Base-by-base conservation (phyloP, 768 basidiomycete genomes). In the Rhizopogon rudus region DNA sequence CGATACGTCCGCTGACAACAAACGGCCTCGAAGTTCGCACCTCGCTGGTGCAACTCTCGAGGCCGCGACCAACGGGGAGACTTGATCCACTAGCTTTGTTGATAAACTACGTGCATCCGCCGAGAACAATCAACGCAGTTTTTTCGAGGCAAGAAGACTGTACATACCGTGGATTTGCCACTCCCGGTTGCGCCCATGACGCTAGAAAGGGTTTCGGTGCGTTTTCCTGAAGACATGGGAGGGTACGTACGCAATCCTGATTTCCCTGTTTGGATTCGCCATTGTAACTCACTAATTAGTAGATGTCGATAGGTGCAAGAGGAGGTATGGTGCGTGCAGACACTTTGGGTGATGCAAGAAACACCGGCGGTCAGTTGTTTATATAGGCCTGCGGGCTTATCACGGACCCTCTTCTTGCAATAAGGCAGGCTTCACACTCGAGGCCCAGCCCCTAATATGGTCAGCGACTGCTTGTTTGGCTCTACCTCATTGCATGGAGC, bases 21-120 rank as follows among this genome's bases (percentile, higher is more conserved):
- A 81, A 77, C 1, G 75, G 65, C 6, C 67, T 52, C 1, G 76
- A 64, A 3, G 69, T 59, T 55, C 77, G 70, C 1, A 82, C 73
- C 4, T 62, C 63, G 31, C 57, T 63, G 0, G 80, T 81, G 61
- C 77, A 80, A 6, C 79, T 81, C 35, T 73, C 63, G 22, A 79
- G 64, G 1, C 70, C 69, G 4, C 55, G 59, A 39, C 78, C 77
- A 29, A 80, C 71, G 9, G 63, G 63, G 16, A 81, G 62, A 16
- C 65, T 61, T 0, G 76, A 76, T 1, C 75, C 77, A 59, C 77
- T 80, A 43, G 72, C 63, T 2, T 71, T 56, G 56, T 80, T 80
- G 60, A 81, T 75, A 59, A 81, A 79, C 80, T 81, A 55, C 2
- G 43, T 8, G 20, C 33, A 20, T 35, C 51, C 28, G 40, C 12